These are phyloP conservation scores for Metschnikowia peoriensis DNA, from an alignment of 805 yeast genomes.

Conservation along the genomic window DNA sequence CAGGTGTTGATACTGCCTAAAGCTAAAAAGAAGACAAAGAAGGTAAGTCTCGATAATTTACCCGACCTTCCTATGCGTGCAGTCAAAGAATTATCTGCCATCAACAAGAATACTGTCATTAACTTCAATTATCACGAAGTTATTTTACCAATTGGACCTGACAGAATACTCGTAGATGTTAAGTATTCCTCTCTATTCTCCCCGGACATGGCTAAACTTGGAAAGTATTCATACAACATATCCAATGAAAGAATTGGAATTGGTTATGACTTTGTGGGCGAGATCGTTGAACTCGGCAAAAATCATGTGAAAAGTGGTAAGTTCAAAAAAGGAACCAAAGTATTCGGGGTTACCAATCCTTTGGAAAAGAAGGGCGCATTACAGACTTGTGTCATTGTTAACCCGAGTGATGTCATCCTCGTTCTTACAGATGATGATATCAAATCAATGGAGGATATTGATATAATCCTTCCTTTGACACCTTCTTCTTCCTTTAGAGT, in stretches of 20 bases:
- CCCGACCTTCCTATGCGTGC: slow-evolving; percentile 42
- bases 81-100: slow-evolving; percentile 45
- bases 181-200: slow-evolving; percentile 63
- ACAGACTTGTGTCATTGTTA: slow-evolving; percentile 53
- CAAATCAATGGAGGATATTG: slow-evolving; percentile 21
- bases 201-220: slow-evolving; percentile 58
- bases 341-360: slow-evolving; percentile 61
- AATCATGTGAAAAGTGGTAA: slow-evolving; percentile 24
- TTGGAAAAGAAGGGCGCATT: slow-evolving; percentile 53
- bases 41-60: slow-evolving; percentile 42
- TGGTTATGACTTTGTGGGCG: slow-evolving; percentile 72
- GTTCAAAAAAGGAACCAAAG: slow-evolving; percentile 58
- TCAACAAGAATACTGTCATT: slow-evolving; percentile 44
- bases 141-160: slow-evolving; percentile 46
- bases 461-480: slow-evolving; percentile 23
- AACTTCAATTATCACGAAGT: slow-evolving; percentile 54
- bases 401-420: slow-evolving; percentile 40
- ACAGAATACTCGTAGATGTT: slow-evolving; percentile 56
- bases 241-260: slow-evolving; percentile 57
- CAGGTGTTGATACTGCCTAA: slow-evolving; percentile 9
- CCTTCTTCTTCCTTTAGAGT: slow-evolving; percentile 8
- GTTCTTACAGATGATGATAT: slow-evolving; percentile 26
- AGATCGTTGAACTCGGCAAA: slow-evolving; percentile 53
- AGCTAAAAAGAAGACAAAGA: slow-evolving; percentile 13
- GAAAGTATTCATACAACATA: slow-evolving; percentile 50